Base-by-base conservation (phyloP, 2,329 filamentous ascomycete genomes). In the Talaromyces sp. region DNA sequence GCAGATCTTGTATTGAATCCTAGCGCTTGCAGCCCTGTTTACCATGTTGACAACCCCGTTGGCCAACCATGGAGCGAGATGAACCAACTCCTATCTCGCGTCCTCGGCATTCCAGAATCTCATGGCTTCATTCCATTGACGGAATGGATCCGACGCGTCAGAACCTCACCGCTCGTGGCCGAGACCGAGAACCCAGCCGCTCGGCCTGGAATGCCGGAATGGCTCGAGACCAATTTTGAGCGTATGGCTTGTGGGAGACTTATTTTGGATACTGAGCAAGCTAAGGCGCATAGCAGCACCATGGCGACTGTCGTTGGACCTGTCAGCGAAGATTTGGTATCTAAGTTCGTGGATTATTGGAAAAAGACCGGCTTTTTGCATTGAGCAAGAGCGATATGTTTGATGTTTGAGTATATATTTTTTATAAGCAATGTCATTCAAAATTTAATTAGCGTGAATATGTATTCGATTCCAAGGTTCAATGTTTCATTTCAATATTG, bases 161-260 rank as follows among this genome's bases (percentile, higher is more conserved):
- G 66, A 9, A 40, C 7, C 44, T 58, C 5, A 43, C 57, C 3
- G 48, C 46, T 8, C 52, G 61, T 3, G 55, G 60, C 11, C 51
- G 47, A 37, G 20, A 20, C 27, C 24, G 61, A 68, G 17, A 73
- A 72, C 36, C 70, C 70, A 1, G 69, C 68, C 4, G 41, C 54
- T 7, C 47, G 55, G 72, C 50, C 48, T 65, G 2, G 68, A 70
- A 17, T 73, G 71, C 57, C 49, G 72, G 43, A 64, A 66, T 10
- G 52, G 58, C 13, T 65, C n/a, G n/a, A n/a, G n/a, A n/a, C n/a
- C n/a, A n/a, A 72, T n/a, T 73, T 68, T 20, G 42, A 69, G 24
- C 68, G 75, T 22, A 80, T 80, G 77, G 73, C 72, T 0, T 80
- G 77, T 56, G 76, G 76, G 7, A 75, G 74, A 0, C 48, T 80